Evolutionary conservation across 768 basidiomycete species (phyloP).

Genomic region (Crucibulum laeve): DNA sequence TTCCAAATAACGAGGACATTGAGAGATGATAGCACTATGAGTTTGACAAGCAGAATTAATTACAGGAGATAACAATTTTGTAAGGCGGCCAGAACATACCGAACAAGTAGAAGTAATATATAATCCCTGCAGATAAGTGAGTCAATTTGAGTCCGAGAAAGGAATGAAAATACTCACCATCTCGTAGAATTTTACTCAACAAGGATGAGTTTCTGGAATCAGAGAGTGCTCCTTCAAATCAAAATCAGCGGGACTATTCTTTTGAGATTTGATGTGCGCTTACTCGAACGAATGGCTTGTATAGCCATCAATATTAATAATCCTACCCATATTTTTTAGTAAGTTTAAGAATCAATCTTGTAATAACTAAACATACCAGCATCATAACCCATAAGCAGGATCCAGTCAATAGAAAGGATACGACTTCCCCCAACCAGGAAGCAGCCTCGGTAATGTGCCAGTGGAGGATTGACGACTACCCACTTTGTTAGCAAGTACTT

Average conservation of each 20-base stretch:
- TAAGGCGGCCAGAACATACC: constrained; percentile 7
- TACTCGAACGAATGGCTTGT: constrained; percentile 8
- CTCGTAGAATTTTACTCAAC: constrained; percentile 8
- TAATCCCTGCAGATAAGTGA: constrained; percentile 9
- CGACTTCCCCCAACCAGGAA: constrained; percentile 3
- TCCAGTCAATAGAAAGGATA: constrained; percentile 9
- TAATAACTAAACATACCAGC: constrained; percentile 2
- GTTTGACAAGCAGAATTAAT: not conserved
- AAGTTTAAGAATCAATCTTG: not conserved
- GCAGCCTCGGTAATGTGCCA: constrained; percentile 8
- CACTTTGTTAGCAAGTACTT: not conserved
- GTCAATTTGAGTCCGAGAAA: not conserved
- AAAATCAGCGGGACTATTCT: not conserved
- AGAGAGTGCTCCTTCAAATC: not conserved
- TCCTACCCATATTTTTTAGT: not conserved
- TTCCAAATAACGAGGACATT: constrained; percentile 14
- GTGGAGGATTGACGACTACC: constrained; percentile 5
- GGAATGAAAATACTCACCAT: constrained; percentile 9
- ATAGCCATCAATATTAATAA: constrained; percentile 8
- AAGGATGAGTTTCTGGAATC: constrained; percentile 12
- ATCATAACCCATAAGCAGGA: constrained; percentile 11
- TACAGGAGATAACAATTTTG: not conserved
- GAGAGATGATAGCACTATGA: constrained; percentile 11
- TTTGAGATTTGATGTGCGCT: not conserved
- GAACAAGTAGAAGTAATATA: constrained; percentile 18